Evolutionary conservation across 2,329 filamentous ascomycete genomes (phyloP), one percentile per base, ranked within the genome.

Genomic region (Zelopaecilomyces penicillatus): DNA sequence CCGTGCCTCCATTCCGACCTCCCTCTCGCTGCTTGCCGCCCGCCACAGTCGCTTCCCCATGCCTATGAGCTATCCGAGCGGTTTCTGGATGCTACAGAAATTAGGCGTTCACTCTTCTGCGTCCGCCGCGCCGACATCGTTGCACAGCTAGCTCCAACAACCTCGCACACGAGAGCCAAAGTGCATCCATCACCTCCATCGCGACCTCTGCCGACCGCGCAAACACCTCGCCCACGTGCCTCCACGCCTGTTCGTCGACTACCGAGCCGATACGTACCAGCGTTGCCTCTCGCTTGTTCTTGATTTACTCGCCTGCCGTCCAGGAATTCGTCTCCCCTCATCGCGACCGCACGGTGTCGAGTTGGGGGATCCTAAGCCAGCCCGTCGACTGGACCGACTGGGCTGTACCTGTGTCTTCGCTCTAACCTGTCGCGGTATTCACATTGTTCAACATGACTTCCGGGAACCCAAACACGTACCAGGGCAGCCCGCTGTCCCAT

Each of bases 401-500:
- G 33, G 38, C 45, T 44, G 45, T 30, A 12, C 31, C 31, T 12
- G 19, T 19, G 19, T 19, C 19, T 19, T 19, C 19, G 19, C 19
- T 19, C 19, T 19, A 19, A 19, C 19, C 19, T 19, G 42, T 12
- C 41, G 42, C 36, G 19, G 19, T 19, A 19, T 19, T 19, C 19
- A 19, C 19, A 19, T 19, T 40, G 12, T 35, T 26, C 40, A 34
- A 45, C 48, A 68, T 68, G 65, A 55, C 65, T 50, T 66, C 65
- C 43, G 59, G 63, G 47, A 55, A 61, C 45, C 56, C 59, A 35
- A 61, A 61, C 47, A 52, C 58, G 37, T 58, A 56, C 47, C 57
- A 59, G 48, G 56, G 59, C 47, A 63, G 57, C 50, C 59, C 57
- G 48, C 55, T 58, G 41, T 51, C 51, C 42, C 54, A 52, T 39